Conservation (phyloP, 202 grass and related monocot genomes). For the Musa balbisiana region DNA sequence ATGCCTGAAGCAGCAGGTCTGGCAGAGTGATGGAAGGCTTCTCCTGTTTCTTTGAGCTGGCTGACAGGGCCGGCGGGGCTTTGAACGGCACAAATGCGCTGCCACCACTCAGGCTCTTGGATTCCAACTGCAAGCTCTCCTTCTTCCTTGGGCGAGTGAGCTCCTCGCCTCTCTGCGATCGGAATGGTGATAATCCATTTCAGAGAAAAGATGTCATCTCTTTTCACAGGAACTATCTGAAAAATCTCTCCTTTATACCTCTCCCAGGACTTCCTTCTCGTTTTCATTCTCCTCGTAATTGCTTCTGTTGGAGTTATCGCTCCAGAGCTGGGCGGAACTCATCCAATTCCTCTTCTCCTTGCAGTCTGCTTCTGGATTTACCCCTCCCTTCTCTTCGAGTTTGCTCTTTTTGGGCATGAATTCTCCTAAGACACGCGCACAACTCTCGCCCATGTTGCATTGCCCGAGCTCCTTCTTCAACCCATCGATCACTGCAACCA, state of each 20-base stretch:
- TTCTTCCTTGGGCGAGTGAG: background rate
- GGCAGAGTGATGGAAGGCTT: conserved; percentile 12
- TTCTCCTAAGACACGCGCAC: background rate
- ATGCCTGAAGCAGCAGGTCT: conserved; percentile 32
- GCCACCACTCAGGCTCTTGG: conserved; percentile 17
- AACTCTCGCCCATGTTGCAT: conserved; percentile 5
- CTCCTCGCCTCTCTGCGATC: background rate
- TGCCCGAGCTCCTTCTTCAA: conserved; percentile 38
- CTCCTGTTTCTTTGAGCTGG: background rate
- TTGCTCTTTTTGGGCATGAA: background rate
- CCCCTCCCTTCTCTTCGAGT: conserved; percentile 38
- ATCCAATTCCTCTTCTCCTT: conserved; percentile 83
- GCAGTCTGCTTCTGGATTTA: conserved; percentile 51
- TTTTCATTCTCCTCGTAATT: conserved; percentile 38
- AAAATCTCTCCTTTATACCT: conserved; percentile 41
- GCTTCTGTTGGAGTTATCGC: conserved; percentile 26
- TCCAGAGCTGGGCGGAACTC: conserved; percentile 92
- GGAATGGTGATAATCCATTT: background rate
- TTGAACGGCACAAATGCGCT: conserved; percentile 30
- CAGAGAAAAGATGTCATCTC: background rate
- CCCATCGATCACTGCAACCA: background rate
- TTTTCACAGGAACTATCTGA: background rate
- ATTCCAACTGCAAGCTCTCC: background rate
- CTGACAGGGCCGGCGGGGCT: background rate
- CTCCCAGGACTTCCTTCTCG: conserved; percentile 11